Conservation (phyloP, 2,329 filamentous ascomycete species). For the Exophiala sp. region DNA sequence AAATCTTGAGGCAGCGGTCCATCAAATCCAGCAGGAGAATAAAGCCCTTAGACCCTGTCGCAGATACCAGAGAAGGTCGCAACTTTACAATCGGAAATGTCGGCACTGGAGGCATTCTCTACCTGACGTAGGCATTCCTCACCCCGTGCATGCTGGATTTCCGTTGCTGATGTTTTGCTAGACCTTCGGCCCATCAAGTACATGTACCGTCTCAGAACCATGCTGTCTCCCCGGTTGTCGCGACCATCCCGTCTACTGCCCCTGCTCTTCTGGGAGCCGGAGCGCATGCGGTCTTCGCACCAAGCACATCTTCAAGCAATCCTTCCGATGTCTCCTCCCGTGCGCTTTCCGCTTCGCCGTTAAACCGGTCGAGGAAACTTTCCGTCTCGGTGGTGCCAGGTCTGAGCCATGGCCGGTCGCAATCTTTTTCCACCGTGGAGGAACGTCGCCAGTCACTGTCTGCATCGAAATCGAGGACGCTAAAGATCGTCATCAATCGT, state of each 20-base stretch:
- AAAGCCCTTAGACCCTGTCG: slow-evolving; percentile 56
- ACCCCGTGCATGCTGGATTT: not conserved
- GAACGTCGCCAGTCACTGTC: slow-evolving; percentile 48
- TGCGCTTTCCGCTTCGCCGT: slow-evolving; percentile 5
- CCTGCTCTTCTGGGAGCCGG: slow-evolving; percentile 25
- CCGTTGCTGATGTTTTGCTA: slow-evolving; percentile 2
- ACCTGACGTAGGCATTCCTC: slow-evolving; percentile 46
- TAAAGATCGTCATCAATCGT: slow-evolving; percentile 75
- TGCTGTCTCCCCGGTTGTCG: slow-evolving; percentile 44
- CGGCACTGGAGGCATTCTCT: slow-evolving; percentile 75
- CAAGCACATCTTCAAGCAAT: slow-evolving; percentile 1
- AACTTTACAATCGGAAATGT: slow-evolving; percentile 78
- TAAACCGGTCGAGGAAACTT: slow-evolving; percentile 7
- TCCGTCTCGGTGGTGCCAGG: not conserved
- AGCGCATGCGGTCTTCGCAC: slow-evolving; percentile 4
- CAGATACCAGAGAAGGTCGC: slow-evolving; percentile 60
- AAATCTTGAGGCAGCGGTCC: slow-evolving; percentile 41
- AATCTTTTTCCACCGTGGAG: slow-evolving; percentile 71
- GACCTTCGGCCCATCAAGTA: slow-evolving; percentile 50
- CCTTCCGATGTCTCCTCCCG: slow-evolving; percentile 12
- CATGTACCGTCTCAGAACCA: slow-evolving; percentile 31
- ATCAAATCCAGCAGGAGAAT: slow-evolving; percentile 45
- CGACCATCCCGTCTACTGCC: slow-evolving; percentile 52
- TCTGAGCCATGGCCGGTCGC: slow-evolving; percentile 30
- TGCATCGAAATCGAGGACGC: slow-evolving; percentile 54